Evolutionary conservation across 2,329 filamentous ascomycete genomes (phyloP).

Genomic region (Penicillium thymicola): DNA sequence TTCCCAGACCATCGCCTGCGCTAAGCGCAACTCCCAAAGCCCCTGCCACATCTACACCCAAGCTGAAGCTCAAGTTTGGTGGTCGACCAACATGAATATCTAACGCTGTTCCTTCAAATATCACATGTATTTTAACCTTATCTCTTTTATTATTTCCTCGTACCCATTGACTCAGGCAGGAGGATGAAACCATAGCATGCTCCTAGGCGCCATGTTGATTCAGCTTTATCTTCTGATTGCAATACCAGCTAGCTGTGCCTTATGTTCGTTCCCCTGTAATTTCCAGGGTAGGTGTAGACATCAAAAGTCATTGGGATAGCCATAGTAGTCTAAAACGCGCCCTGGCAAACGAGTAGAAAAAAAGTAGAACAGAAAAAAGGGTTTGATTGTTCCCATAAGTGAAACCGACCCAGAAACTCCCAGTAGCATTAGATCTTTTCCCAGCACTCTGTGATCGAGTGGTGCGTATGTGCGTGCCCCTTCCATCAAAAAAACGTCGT

Average conservation of each 20-base stretch:
- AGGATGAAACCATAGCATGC: conserved; percentile 9
- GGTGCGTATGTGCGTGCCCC: conserved; percentile 10
- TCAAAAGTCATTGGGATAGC: conserved; percentile 1
- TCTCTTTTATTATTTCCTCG: conserved; percentile 13
- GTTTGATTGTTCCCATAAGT: conserved; percentile 33
- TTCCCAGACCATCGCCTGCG: conserved; percentile 32
- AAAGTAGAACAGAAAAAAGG: conserved; percentile 19
- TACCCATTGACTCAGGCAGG: not conserved
- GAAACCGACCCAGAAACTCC: conserved; percentile 40
- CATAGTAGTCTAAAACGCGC: conserved; percentile 2
- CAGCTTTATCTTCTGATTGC: conserved; percentile 6
- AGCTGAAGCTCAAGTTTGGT: conserved; percentile 43
- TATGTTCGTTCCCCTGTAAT: not conserved
- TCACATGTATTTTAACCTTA: conserved; percentile 19
- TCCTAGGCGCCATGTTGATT: conserved; percentile 13
- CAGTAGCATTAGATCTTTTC: conserved; percentile 31
- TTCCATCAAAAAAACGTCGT: conserved; percentile 14
- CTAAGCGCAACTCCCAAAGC: conserved; percentile 28
- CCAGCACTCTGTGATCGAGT: conserved; percentile 15
- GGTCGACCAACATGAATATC: conserved; percentile 30
- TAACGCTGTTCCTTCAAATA: conserved; percentile 6
- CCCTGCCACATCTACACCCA: conserved; percentile 33
- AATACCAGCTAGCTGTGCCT: conserved; percentile 11
- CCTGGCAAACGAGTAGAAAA: conserved; percentile 3
- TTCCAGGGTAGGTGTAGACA: not conserved